phyloP scores from a whole-genome alignment of 1,284 basidiomycete species.

The Austropuccinia psidii region DNA sequence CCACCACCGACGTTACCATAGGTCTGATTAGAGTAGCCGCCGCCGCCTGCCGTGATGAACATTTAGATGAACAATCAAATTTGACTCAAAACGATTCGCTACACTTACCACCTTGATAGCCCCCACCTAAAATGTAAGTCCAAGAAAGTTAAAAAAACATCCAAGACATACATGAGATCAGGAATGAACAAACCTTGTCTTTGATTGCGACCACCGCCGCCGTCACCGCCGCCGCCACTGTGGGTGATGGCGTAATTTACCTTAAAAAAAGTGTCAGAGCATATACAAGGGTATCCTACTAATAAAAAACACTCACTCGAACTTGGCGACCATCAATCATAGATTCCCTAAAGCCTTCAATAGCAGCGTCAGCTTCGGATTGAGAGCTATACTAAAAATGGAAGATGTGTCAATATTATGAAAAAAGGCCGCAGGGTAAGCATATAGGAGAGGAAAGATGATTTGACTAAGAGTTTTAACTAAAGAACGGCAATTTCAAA shows the following conservation, averaged over 20 bases:
- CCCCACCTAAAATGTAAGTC: not conserved
- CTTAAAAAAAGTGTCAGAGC: not conserved
- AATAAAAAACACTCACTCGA: conserved; percentile 42
- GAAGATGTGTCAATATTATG: too few species aligned
- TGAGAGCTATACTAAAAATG: conserved; percentile 47
- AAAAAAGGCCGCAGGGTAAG: too few species aligned
- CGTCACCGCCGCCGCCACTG: conserved; percentile 45
- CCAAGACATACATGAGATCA: not conserved
- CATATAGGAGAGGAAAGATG: not conserved
- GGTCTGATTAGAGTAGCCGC: conserved; percentile 38
- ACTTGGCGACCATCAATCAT: conserved; percentile 89
- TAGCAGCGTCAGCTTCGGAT: conserved; percentile 71
- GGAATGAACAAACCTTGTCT: conserved; percentile 43
- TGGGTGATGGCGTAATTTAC: conserved; percentile 81
- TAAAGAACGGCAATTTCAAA: not conserved
- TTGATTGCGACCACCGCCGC: conserved; percentile 47
- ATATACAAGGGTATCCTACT: not conserved
- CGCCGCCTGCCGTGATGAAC: not conserved
- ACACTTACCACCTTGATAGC: conserved; percentile 11
- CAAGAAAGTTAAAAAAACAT: not conserved
- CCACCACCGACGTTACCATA: conserved; percentile 46
- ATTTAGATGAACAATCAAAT: not conserved
- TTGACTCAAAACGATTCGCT: not conserved
- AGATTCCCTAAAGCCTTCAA: conserved; percentile 72
- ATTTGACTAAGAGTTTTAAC: not conserved